Evolutionary conservation across 306 rosid species (phyloP).

Genomic region (Lagenaria siceraria): DNA sequence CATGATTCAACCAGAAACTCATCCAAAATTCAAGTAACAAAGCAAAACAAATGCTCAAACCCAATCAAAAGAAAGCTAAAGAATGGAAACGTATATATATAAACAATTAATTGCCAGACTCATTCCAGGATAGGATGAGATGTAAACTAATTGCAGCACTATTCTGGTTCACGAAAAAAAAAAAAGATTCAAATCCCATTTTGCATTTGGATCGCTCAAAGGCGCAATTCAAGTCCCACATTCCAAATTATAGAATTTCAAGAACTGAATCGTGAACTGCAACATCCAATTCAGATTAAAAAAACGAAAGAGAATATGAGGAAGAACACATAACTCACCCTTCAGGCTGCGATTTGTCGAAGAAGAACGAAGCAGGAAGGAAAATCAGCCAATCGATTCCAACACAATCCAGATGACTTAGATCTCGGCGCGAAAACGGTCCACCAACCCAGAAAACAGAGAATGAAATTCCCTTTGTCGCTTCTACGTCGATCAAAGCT

Average conservation of each 20-base stretch:
- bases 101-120: no score
- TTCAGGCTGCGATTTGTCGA: background rate
- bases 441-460: conserved; percentile 42
- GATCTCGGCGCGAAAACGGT: conserved; percentile 26
- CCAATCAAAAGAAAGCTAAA: no score
- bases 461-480: background rate
- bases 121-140: no score
- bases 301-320: conserved; percentile 14
- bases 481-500: background rate
- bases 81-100: no score
- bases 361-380: background rate
- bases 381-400: conserved; percentile 34
- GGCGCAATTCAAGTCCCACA: background rate
- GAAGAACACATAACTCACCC: background rate
- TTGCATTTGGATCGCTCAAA: background rate
- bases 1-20: background rate
- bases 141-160: no score
- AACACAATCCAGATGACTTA: conserved; percentile 31
- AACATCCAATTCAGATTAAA: background rate
- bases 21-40: no score
- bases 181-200: background rate
- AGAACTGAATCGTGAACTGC: background rate
- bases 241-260: background rate
- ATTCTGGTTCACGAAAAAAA: no score
- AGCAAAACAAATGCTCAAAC: no score